phyloP scores from a whole-genome alignment of 495 filamentous ascomycete genomes.

The Xylaria telfairii region DNA sequence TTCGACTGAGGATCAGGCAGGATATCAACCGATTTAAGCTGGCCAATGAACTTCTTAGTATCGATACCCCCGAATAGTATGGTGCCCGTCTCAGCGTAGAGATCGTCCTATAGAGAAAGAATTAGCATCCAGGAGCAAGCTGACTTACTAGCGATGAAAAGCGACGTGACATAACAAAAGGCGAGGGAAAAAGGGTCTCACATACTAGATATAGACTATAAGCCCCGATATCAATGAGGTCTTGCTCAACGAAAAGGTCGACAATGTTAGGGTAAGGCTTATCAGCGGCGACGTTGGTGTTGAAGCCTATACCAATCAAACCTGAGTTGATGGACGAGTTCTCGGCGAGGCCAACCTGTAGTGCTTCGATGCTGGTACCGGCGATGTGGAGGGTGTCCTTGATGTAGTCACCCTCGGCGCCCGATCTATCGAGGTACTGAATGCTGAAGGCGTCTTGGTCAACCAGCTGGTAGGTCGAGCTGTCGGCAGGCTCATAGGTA shows the following conservation, averaged over 20 bases:
- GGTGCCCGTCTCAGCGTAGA: conserved; percentile 69
- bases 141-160: background rate
- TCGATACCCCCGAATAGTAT: conserved; percentile 94
- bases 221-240: conserved; percentile 76
- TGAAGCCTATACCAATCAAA: conserved; percentile 90
- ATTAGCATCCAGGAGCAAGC: background rate
- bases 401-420: conserved; percentile 73
- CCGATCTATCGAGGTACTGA: conserved; percentile 76
- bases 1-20: conserved; percentile 42
- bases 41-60: conserved; percentile 79
- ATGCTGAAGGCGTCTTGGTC: conserved; percentile 74
- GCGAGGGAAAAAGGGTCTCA: background rate
- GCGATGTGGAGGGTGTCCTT: conserved; percentile 76
- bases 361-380: conserved; percentile 62
- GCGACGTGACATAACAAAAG: background rate
- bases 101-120: conserved; percentile 44
- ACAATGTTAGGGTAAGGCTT: conserved; percentile 80
- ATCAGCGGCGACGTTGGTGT: conserved; percentile 70
- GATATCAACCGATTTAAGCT: conserved; percentile 74
- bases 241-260: conserved; percentile 69
- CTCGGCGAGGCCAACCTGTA: conserved; percentile 87
- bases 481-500: conserved; percentile 60
- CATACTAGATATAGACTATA: conserved; percentile 80
- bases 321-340: conserved; percentile 71
- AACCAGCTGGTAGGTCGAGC: conserved; percentile 72